Base-by-base conservation (phyloP, 257 asterid genomes). In the Plantago major region DNA sequence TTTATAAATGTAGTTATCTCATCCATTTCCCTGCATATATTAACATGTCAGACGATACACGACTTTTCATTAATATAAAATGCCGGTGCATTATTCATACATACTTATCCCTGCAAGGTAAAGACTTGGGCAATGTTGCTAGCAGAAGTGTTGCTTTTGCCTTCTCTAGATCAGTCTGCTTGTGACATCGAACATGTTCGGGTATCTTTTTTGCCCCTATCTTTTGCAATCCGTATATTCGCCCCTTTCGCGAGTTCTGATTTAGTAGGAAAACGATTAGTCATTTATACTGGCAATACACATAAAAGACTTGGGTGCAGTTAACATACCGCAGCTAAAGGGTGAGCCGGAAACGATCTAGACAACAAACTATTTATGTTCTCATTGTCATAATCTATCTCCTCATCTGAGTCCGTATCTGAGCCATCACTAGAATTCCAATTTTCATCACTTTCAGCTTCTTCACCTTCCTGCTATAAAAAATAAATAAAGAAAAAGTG, bases 131-230 rank as follows among this genome's bases (percentile, higher is more conserved):
- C 71, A 92, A 66, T 11, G 95, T 81, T 58, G 95, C 99, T 70
- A 92, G 88, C 62, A 89, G 73, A 67, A 92, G 97, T 40, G 87
- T 78, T 65, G 91, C 81, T 75, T 92, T 92, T 71, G 97, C 99
- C 77, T 78, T 84, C 68, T 84, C 97, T 74, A 89, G 75, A 63
- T 84, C 99, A 53, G 94, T 86, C 79, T 86, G 87, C 82, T 84
- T 89, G 80, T 75, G 99, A 57, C 74, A 75, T 68, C 99, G 84
- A 63, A 80, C 84, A 55, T 89, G 95, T 71, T 80, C 96, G 42
- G 99, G 99, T 69, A 89, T 92, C 84, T 64, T 84, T 81, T 82
- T 89, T 22, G 81, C 85, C 67, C 99, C 99, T 59, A 92, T 80
- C 78, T 75, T 89, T 72, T 92, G 97, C 54, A 92, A 84, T 69